Base-by-base conservation (phyloP, 345 rosid species). In the Salix viminalis region DNA sequence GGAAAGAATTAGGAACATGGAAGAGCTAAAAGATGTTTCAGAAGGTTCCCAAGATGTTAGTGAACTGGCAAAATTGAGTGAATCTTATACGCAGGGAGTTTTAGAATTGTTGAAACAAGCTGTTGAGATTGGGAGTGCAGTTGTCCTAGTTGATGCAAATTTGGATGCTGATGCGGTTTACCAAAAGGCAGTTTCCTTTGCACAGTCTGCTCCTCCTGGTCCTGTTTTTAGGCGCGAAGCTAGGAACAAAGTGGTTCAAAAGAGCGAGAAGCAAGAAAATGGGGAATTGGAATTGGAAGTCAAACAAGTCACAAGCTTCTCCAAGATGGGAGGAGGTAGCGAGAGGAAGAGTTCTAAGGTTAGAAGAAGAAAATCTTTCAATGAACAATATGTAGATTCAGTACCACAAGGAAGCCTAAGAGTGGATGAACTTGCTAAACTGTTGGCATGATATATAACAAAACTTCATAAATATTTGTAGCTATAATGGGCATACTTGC, bases 341-440 rank as follows among this genome's bases (percentile, higher is more conserved):
- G 58, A 80, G 65, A 67, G 28, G 74, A 83, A 71, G 60, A 61
- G 71, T 70, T 60, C 73, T 26, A 73, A 74, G 75, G 64, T 58
- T 61, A 80, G 79, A 81, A 37, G 36, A 37, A 58, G 36, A 37
- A 58, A 73, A 56, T 77, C 78, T 65, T 73, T 75, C 28, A 81
- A 69, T 48, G 88, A 84, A 79, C 78, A 16, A 54, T 78, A 42
- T 71, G 74, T 76, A 71, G 84, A 80, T 74, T 83, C 73, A 23
- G 73, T 69, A 23, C 86, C 94, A 0, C 81, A 77, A 32, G 99
- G 98, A 81, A 90, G 89, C 81, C 79, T 91, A 64, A 73, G 85
- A 71, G 78, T 94, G 16, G 98, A 94, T 83, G 98, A 94, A 85
- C 95, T 92, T 70, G 98, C 97, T 70, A 90, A 92, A 85, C 77